phyloP scores from a whole-genome alignment of 805 yeast genomes.

The Kluyveromyces aestuarii region DNA sequence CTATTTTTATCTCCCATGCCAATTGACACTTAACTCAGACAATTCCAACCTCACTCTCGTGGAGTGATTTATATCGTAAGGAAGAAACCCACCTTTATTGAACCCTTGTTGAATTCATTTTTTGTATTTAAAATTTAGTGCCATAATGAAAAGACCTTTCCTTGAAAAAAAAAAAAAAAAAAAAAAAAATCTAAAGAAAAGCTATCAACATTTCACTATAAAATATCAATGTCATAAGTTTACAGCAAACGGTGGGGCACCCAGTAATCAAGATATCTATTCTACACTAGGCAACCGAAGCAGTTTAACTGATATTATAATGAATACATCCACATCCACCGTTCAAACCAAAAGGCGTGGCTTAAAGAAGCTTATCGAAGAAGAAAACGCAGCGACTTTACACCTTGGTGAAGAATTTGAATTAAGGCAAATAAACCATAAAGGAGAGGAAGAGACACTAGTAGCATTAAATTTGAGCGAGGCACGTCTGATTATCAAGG shows the following conservation, averaged over 20 bases:
- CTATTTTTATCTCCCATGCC: slow-evolving; percentile 4
- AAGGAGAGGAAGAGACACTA: slow-evolving; percentile 66
- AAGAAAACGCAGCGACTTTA: slow-evolving; percentile 83
- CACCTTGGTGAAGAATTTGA: slow-evolving; percentile 92
- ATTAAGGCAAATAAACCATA: slow-evolving; percentile 67
- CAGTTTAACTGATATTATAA: slow-evolving; percentile 17
- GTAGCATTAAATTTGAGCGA: slow-evolving; percentile 84
- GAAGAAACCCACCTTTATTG: too few relatives aligned
- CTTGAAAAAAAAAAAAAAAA: background rate
- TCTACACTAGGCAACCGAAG: slow-evolving; percentile 1
- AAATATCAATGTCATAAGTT: background rate
- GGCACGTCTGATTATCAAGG: slow-evolving; percentile 81
- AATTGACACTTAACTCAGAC: background rate
- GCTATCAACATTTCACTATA: background rate
- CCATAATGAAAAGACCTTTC: background rate
- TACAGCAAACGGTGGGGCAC: background rate
- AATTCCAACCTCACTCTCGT: background rate
- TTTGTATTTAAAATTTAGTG: background rate
- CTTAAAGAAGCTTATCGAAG: slow-evolving; percentile 61
- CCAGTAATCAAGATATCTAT: background rate
- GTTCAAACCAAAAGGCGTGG: slow-evolving; percentile 77
- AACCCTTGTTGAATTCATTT: background rate
- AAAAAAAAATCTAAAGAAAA: background rate
- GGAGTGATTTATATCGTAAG: background rate
- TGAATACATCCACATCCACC: slow-evolving; percentile 88